A percentile compares a stretch with the other conserved stretches of the same genome.
Evolutionary conservation across 2,329 filamentous ascomycete species (phyloP).

Genomic region (Xylaria digitata): DNA sequence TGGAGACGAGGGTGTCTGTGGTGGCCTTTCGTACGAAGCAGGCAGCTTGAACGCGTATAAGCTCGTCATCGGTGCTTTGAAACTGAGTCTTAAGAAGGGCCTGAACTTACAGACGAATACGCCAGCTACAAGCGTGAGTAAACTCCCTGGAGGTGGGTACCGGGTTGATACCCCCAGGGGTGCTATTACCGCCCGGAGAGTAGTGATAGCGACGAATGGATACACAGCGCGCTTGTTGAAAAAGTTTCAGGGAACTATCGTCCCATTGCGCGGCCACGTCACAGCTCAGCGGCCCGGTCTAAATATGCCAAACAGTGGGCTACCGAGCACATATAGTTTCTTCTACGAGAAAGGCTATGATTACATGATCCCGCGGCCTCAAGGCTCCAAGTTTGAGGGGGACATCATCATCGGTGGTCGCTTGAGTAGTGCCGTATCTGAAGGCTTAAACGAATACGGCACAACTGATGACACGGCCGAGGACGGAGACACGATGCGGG

Average conservation of each 20-base stretch:
- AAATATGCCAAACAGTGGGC: conserved; percentile 52
- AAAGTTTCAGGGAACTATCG: conserved; percentile 59
- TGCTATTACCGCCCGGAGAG: conserved; percentile 53
- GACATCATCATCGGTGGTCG: conserved; percentile 73
- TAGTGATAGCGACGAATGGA: conserved; percentile 65
- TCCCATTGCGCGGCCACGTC: conserved; percentile 63
- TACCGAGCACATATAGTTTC: conserved; percentile 69
- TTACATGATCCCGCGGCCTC: conserved; percentile 71
- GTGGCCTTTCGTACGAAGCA: conserved; percentile 60
- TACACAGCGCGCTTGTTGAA: conserved; percentile 61
- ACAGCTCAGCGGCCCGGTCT: conserved; percentile 55
- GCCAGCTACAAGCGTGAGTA: conserved; percentile 50
- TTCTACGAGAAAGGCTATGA: conserved; percentile 71
- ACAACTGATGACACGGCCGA: conserved; percentile 66
- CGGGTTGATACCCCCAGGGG: conserved; percentile 58
- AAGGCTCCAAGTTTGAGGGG: conserved; percentile 56
- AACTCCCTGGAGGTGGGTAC: conserved; percentile 49
- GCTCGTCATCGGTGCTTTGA: conserved; percentile 58
- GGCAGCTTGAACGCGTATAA: conserved; percentile 57
- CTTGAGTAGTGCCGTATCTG: conserved; percentile 54
- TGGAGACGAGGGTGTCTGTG: conserved; percentile 53
- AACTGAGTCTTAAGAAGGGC: conserved; percentile 56
- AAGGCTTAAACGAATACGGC: conserved; percentile 62
- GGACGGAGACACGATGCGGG: conserved; percentile 63
- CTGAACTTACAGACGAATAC: conserved; percentile 66